A percentile compares a stretch with the other conserved stretches of the same genome.
Evolutionary conservation across 148 eudicot genomes (phyloP).

Genomic region (Vaccinium myrtillus): DNA sequence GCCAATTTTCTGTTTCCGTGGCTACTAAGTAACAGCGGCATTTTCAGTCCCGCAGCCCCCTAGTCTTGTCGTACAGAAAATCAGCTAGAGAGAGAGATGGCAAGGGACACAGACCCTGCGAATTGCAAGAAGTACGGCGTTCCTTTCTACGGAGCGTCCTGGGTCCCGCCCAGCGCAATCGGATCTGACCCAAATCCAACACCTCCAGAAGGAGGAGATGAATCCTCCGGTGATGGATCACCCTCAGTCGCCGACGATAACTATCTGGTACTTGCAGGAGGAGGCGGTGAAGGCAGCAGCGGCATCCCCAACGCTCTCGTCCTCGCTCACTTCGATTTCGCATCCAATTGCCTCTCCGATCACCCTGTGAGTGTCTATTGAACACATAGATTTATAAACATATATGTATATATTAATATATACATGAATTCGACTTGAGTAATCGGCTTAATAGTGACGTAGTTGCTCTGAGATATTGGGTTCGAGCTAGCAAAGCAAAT

Average conservation of each 20-base stretch:
- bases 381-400: not conserved
- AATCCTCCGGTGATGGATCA: constrained; percentile 21
- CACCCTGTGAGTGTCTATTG: constrained; percentile 44
- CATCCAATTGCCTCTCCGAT: constrained; percentile 55
- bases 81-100: constrained; percentile 17
- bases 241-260: constrained; percentile 11
- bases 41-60: no score
- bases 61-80: no score
- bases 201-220: constrained; percentile 11
- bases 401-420: no score
- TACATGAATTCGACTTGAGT: no score
- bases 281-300: constrained; percentile 84
- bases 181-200: constrained; percentile 20
- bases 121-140: constrained; percentile 69
- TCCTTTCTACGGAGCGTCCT: constrained; percentile 78
- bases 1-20: no score
- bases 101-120: constrained; percentile 17
- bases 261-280: constrained; percentile 62
- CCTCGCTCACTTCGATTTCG: constrained; percentile 50
- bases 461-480: no score
- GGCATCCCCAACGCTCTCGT: constrained; percentile 82
- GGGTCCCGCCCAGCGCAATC: constrained; percentile 51
- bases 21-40: no score
- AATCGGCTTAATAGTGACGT: no score
- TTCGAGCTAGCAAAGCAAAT: no score